Evolutionary conservation across 1,284 basidiomycete species (phyloP).

Genomic region (Apiotrichum brassicae): DNA sequence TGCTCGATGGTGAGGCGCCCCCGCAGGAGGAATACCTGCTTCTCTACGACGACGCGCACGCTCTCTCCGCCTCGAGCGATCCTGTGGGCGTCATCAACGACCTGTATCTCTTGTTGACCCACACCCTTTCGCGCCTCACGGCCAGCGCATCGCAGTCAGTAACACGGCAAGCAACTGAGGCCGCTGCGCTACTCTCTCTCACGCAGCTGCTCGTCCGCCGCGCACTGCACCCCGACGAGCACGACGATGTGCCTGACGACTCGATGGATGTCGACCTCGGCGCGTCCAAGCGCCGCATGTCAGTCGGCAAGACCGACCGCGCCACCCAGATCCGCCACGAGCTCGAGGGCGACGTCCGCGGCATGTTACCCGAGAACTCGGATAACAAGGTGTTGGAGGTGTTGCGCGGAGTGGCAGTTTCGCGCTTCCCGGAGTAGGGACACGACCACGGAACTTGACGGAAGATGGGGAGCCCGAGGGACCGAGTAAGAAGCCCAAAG

Average conservation of each 20-base stretch:
- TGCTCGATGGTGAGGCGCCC: conserved; percentile 68
- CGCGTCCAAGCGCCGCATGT: neutral
- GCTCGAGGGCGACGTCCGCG: conserved; percentile 64
- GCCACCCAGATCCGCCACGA: conserved; percentile 50
- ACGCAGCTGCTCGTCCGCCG: conserved; percentile 52
- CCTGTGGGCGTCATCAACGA: conserved; percentile 51
- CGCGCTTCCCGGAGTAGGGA: conserved; percentile 7
- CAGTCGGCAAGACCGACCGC: neutral
- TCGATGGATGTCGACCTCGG: conserved; percentile 21
- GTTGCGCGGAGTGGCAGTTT: conserved; percentile 55
- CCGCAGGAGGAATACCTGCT: conserved; percentile 11
- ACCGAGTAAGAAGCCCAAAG: too few relatives aligned
- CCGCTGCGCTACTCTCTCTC: conserved; percentile 39
- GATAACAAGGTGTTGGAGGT: conserved; percentile 49
- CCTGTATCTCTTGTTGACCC: conserved; percentile 59
- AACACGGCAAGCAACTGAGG: conserved; percentile 29
- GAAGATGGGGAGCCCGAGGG: too few relatives aligned
- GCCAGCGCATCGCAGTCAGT: conserved; percentile 50
- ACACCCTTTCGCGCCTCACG: conserved; percentile 60
- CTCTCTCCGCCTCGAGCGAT: conserved; percentile 20
- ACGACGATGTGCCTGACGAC: conserved; percentile 1
- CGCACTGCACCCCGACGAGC: conserved; percentile 6
- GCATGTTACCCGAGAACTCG: conserved; percentile 57
- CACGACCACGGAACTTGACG: neutral
- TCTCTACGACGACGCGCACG: conserved; percentile 16